Conservation (phyloP, 768 basidiomycete genomes). For the Cystofilobasidium bisporidii region DNA sequence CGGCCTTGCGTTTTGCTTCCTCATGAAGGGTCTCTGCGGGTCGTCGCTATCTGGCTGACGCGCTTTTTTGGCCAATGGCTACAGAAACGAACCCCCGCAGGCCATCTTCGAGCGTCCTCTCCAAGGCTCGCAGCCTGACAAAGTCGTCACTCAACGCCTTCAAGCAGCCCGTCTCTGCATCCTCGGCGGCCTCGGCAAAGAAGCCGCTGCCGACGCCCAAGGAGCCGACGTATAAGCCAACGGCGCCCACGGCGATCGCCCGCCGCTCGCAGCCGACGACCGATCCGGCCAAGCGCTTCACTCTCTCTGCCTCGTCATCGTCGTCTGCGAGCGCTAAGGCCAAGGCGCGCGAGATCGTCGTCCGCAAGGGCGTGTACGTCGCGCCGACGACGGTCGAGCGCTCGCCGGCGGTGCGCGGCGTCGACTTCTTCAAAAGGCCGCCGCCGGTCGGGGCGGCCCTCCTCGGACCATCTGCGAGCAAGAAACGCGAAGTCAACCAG, state of each 20-base stretch:
- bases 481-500: too few relatives aligned
- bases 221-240: neutral
- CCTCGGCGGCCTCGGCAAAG: neutral
- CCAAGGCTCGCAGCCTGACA: slow-evolving; percentile 9
- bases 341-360: neutral
- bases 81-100: neutral
- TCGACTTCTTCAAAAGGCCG: too few relatives aligned
- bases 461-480: too few relatives aligned
- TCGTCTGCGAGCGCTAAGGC: neutral
- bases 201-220: neutral
- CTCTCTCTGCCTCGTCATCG: neutral
- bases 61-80: too few relatives aligned
- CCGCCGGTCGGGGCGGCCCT: too few relatives aligned
- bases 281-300: neutral
- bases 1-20: too few relatives aligned
- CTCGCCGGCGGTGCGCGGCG: too few relatives aligned
- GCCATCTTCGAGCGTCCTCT: slow-evolving; percentile 6
- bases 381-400: neutral
- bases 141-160: slow-evolving; percentile 1
- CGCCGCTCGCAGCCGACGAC: neutral
- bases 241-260: neutral
- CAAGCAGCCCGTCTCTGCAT: slow-evolving; percentile 9
- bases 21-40: too few relatives aligned
- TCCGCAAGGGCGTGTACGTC: neutral
- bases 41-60: too few relatives aligned